These are phyloP conservation scores for Penicillium nordicum DNA, from an alignment of 2,329 filamentous ascomycete genomes.

Conservation along the genomic window DNA sequence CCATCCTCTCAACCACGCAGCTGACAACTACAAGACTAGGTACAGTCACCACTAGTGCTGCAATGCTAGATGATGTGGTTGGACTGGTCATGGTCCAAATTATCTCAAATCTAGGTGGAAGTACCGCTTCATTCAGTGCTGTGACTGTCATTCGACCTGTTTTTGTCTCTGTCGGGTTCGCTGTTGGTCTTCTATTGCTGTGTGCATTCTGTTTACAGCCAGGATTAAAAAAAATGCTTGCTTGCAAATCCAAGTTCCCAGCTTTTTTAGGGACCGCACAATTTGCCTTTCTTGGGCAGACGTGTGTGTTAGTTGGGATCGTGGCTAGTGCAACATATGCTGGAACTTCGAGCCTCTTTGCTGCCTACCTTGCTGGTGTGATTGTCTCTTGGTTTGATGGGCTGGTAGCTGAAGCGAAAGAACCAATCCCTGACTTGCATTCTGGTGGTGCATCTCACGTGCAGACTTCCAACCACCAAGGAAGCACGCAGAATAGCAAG, in stretches of 20 bases:
- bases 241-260: constrained; percentile 7
- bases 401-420: constrained; percentile 6
- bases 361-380: constrained; percentile 56
- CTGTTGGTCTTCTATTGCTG: constrained; percentile 25
- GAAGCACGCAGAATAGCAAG: neutral
- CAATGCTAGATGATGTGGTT: constrained; percentile 24
- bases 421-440: neutral
- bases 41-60: constrained; percentile 54
- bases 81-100: constrained; percentile 75
- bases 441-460: neutral
- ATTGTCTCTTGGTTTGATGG: constrained; percentile 51
- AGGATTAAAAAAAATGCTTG: constrained; percentile 4
- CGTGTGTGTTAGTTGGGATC: constrained; percentile 44
- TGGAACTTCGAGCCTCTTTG: constrained; percentile 56
- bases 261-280: constrained; percentile 9
- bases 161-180: constrained; percentile 45
- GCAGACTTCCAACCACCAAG: neutral
- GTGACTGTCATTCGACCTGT: constrained; percentile 51
- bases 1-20: constrained; percentile 60
- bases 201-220: constrained; percentile 25
- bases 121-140: constrained; percentile 31
- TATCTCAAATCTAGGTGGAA: constrained; percentile 61
- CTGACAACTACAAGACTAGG: constrained; percentile 55
- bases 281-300: constrained; percentile 44
- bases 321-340: constrained; percentile 52